phyloP scores from a whole-genome alignment of 805 yeast species.

The Suhomyces canberraensis region DNA sequence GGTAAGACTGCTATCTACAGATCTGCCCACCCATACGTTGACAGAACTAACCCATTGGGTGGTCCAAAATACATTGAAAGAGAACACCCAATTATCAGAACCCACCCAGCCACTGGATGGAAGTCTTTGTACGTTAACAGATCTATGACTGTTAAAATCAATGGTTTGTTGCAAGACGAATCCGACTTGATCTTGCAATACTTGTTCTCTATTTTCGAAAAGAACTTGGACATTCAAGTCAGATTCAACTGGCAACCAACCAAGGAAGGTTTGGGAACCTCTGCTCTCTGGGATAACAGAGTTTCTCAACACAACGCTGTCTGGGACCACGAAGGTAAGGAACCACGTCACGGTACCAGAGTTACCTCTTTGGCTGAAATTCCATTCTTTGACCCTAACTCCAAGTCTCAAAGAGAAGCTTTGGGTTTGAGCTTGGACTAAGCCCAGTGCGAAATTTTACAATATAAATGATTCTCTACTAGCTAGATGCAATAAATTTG shows the following conservation, averaged over 20 bases:
- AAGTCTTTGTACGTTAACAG: constrained; percentile 29
- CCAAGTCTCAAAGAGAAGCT: constrained; percentile 53
- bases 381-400: constrained; percentile 48
- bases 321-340: constrained; percentile 46
- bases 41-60: constrained; percentile 31
- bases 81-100: constrained; percentile 29
- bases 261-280: constrained; percentile 14
- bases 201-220: constrained; percentile 12
- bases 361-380: constrained; percentile 53
- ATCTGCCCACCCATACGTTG: constrained; percentile 38
- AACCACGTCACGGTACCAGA: constrained; percentile 48
- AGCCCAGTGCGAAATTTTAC: too few relatives aligned
- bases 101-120: constrained; percentile 35
- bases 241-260: constrained; percentile 18
- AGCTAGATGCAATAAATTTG: too few relatives aligned
- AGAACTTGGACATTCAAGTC: constrained; percentile 18
- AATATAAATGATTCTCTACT: too few relatives aligned
- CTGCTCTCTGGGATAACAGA: constrained; percentile 63
- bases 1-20: constrained; percentile 47
- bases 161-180: constrained; percentile 28
- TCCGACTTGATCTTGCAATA: constrained; percentile 15
- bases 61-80: constrained; percentile 29
- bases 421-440: constrained; percentile 35
- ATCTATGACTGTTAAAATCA: constrained; percentile 28
- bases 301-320: constrained; percentile 52